A percentile compares a stretch with the other conserved stretches of the same genome.
phyloP scores from a whole-genome alignment of 192 early-diverging fungal genomes.

The Podila clonocystis region DNA sequence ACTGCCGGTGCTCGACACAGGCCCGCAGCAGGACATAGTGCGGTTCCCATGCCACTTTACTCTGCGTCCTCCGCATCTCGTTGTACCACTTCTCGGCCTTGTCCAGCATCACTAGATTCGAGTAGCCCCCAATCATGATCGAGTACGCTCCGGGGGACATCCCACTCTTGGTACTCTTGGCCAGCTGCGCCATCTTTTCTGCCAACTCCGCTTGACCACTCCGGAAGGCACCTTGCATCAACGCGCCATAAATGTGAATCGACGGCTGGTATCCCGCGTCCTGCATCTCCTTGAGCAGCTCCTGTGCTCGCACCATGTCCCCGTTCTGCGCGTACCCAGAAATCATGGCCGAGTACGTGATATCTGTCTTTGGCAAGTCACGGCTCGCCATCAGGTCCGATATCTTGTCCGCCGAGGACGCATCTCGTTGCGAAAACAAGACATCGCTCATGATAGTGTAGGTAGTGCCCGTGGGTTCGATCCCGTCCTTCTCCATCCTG shows the following conservation, averaged over 20 bases:
- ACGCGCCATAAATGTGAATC: constrained; percentile 33
- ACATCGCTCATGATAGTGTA: constrained; percentile 31
- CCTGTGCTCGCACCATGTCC: constrained; percentile 5
- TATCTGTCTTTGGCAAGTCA: constrained; percentile 2
- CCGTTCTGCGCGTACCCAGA: constrained; percentile 19
- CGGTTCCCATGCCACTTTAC: constrained; percentile 9
- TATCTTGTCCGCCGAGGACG: constrained; percentile 16
- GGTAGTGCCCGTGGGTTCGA: constrained; percentile 7
- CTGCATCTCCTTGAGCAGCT: constrained; percentile 23
- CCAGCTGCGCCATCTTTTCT: constrained; percentile 33
- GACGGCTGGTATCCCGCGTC: constrained; percentile 11
- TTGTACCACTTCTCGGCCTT: constrained; percentile 27
- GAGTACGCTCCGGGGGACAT: constrained; percentile 28
- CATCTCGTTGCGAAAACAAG: constrained; percentile 30
- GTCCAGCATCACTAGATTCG: constrained; percentile 29
- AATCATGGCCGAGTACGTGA: constrained; percentile 39
- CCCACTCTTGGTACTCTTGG: constrained; percentile 14
- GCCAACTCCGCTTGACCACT: constrained; percentile 8
- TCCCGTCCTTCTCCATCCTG: constrained; percentile 8
- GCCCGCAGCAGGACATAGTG: constrained; percentile 20
- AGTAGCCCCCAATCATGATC: constrained; percentile 39
- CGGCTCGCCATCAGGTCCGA: constrained; percentile 22
- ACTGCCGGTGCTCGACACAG: constrained; percentile 23
- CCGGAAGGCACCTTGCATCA: constrained; percentile 45
- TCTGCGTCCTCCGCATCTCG: constrained; percentile 5